Evolutionary conservation across 2,329 filamentous ascomycete species (phyloP).

Genomic region (Calonectria ilicicola): DNA sequence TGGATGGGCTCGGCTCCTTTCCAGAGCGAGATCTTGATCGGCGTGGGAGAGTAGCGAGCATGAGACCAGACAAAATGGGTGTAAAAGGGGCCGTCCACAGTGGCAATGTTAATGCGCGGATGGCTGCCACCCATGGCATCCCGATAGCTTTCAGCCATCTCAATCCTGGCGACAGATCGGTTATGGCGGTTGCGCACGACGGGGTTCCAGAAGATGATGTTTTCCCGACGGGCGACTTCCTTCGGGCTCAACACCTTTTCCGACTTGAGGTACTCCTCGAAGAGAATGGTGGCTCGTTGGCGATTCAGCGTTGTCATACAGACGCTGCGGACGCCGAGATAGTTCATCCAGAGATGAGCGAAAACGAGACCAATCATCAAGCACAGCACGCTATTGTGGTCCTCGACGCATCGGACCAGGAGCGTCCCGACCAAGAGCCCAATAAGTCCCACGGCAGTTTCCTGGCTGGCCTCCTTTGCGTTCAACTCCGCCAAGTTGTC

Average conservation of each 20-base stretch:
- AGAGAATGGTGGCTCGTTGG: constrained; percentile 85
- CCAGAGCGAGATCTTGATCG: constrained; percentile 52
- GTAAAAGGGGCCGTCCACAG: constrained; percentile 45
- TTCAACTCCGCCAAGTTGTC: constrained; percentile 95
- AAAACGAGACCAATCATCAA: constrained; percentile 78
- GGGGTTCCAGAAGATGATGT: constrained; percentile 65
- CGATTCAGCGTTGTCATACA: constrained; percentile 87
- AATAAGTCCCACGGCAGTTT: constrained; percentile 89
- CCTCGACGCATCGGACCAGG: constrained; percentile 81
- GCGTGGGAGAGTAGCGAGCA: constrained; percentile 26
- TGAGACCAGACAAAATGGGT: constrained; percentile 46
- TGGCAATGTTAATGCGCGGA: constrained; percentile 32
- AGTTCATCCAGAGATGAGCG: constrained; percentile 86
- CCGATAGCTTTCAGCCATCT: constrained; percentile 55
- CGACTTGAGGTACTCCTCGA: constrained; percentile 66
- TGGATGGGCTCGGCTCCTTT: constrained; percentile 44
- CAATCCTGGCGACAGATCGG: constrained; percentile 50
- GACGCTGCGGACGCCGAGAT: constrained; percentile 85
- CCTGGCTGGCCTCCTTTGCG: constrained; percentile 94
- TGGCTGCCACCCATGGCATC: constrained; percentile 45
- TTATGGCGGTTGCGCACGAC: constrained; percentile 45
- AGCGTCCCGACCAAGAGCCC: constrained; percentile 89
- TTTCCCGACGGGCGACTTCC: constrained; percentile 74
- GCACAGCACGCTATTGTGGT: constrained; percentile 78
- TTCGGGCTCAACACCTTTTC: constrained; percentile 70